phyloP scores from a whole-genome alignment of 208 protist genomes.

The Naegleria fowleri region DNA sequence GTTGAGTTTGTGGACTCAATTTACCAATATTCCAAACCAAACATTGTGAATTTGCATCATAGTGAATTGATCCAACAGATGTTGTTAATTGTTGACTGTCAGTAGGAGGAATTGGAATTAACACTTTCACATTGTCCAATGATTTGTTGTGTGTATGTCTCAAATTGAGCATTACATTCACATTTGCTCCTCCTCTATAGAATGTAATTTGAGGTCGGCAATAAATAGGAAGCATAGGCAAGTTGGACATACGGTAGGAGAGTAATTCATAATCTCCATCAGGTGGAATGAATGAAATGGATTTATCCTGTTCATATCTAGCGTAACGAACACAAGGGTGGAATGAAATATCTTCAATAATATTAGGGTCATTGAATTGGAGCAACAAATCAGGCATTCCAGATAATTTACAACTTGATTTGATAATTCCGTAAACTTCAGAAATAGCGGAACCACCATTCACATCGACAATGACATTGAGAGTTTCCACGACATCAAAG shows the following conservation, averaged over 20 bases:
- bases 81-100: constrained; percentile 56
- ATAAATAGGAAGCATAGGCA: constrained; percentile 12
- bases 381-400: constrained; percentile 77
- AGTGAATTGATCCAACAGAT: constrained; percentile 61
- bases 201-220: constrained; percentile 24
- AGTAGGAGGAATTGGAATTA: constrained; percentile 63
- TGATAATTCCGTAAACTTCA: constrained; percentile 27
- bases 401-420: constrained; percentile 70
- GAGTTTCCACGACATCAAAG: constrained; percentile 75
- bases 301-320: constrained; percentile 62
- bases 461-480: constrained; percentile 68
- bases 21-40: constrained; percentile 71
- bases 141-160: neutral
- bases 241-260: constrained; percentile 51
- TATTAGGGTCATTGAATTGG: constrained; percentile 56
- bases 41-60: constrained; percentile 54
- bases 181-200: neutral
- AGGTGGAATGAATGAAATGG: constrained; percentile 72
- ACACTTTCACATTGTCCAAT: constrained; percentile 52
- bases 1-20: constrained; percentile 38
- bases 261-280: constrained; percentile 78
- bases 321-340: constrained; percentile 70
- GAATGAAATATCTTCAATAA: constrained; percentile 68
- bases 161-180: constrained; percentile 18
- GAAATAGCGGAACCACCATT: neutral